phyloP scores from a whole-genome alignment of 495 filamentous ascomycete species.

The Penicillium soppii region DNA sequence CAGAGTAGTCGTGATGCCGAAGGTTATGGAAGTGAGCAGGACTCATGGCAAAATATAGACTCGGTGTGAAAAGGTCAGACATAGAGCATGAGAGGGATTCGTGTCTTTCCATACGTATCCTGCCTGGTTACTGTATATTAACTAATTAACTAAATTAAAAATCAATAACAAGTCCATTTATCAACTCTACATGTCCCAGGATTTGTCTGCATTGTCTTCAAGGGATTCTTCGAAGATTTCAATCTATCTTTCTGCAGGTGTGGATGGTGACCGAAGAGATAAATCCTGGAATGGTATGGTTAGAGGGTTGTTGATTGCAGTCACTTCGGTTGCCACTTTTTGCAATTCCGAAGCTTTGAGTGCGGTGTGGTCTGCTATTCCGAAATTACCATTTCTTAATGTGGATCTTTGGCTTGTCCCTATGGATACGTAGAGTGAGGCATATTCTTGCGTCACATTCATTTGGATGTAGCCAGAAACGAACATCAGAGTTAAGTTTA shows the following conservation, averaged over 20 bases:
- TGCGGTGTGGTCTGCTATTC: neutral
- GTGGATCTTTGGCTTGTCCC: slow-evolving; percentile 75
- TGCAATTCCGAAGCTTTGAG: neutral
- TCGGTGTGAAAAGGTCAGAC: no score
- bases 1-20: no score
- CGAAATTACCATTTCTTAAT: slow-evolving; percentile 62
- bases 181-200: neutral
- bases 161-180: no score
- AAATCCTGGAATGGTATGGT: no score
- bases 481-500: slow-evolving; percentile 1
- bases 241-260: neutral
- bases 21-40: no score
- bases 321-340: no score
- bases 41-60: no score
- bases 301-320: no score
- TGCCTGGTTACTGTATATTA: no score
- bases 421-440: slow-evolving; percentile 57
- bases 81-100: no score
- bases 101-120: no score
- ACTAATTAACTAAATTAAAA: no score
- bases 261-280: neutral
- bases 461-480: slow-evolving; percentile 1
- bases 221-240: neutral
- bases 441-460: slow-evolving; percentile 2
- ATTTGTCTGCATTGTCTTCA: neutral